Evolutionary conservation across 306 rosid species (phyloP), one percentile per base, ranked within the genome.

Genomic region (Vigna mungo): DNA sequence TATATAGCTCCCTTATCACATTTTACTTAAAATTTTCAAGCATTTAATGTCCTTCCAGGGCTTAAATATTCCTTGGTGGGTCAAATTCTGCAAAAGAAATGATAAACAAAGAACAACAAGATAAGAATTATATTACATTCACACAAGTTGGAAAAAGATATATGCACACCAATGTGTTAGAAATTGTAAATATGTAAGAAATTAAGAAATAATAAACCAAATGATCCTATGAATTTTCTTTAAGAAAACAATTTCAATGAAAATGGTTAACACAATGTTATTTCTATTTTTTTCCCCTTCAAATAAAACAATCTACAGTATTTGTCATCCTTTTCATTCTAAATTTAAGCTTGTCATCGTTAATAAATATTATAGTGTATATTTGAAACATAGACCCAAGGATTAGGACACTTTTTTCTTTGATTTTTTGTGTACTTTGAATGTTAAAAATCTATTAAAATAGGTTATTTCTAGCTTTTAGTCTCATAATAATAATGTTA

Each of bases 1-100:
- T 62, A 61, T 71, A 47, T 17, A 9, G 56, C 55, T 59, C 27
- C 56, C 60, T 4, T 30, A 59, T 76, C 53, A 69, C 79, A 66
- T 25, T 51, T 54, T 79, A 0, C 48, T 74, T 61, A 89, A 61
- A 48, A 70, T 67, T 60, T 77, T 23, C 87, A 85, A 76, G 68
- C 90, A 86, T 11, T 25, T 25, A 34, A 23, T 47, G 55, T 93
- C 97, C 11, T 14, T 61, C 98, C 97, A 91, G n/a, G 97, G 98
- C 79, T 1, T 44, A 15, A 91, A 89, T 7, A 63, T 23, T 76
- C 89, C 91, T 12, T 66, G 79, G 6, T 82, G 79, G 39, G 82
- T 36, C 75, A 74, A 0, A 70, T 89, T 83, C 96, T 91, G 89
- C 75, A 77, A 51, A 68, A 41, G 52, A 39, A 16, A 59, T 15